Evolutionary conservation across 805 yeast species (phyloP), one percentile per base, ranked within the genome.

Genomic region (Wickerhamomyces alni): DNA sequence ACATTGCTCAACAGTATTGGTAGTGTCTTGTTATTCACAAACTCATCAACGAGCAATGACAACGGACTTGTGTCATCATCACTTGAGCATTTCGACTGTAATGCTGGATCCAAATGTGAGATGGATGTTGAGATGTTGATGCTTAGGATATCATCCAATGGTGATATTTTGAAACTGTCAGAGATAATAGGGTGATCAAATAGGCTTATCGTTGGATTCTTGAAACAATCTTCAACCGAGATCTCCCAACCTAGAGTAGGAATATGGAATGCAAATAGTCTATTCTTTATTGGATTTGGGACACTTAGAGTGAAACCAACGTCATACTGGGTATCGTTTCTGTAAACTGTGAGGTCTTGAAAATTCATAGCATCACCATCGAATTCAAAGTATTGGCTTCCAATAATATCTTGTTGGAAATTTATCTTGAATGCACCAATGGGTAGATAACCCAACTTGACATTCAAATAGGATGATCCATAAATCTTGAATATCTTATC

Each of bases 181-280:
- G 50, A 30, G 1, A 18, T 30, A 2, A 55, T 28, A 4, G 28
- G 30, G 13, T 43, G 19, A 8, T 44, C 49, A 10, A 67, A 59
- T 9, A 69, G 24, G 4, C 46, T 38, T 9, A 69, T 59, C 1
- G 49, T 44, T 12, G 61, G 58, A 1, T 49, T 30, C 2, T 50
- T 49, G 22, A 49, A 21, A 46, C 76, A 71, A 46, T 65, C 71
- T 8, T 63, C 52, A 15, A 67, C 41, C 10, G 52, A 47, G 2
- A 69, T 9, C 15, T 57, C 53, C 73, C 74, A 69, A 5, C 48
- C 41, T 7, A 67, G 39, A 8, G 42, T 33, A 10, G 76, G 75
- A 5, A 70, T 42, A 13, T 46, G 17, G 45, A 54, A 39, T 17
- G 50, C 37, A 49, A 40, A 42, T 44, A 52, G 6, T 36, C 46